Evolutionary conservation across 352 stramenopile genomes (phyloP), one percentile per base, ranked within the genome.

Genomic region (Pythium volutum): DNA sequence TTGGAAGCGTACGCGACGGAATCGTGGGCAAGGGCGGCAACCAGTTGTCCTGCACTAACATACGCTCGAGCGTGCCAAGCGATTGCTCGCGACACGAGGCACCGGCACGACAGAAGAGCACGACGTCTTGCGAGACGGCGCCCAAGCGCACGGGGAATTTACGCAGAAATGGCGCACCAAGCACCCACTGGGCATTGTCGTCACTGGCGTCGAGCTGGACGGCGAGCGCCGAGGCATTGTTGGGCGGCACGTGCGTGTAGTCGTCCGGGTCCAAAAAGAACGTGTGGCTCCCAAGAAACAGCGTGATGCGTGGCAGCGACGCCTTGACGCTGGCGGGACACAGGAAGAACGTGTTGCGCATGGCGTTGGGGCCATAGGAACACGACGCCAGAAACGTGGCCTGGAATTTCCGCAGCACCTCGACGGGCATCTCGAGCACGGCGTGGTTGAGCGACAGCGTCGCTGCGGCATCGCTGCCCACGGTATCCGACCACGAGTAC

Each of bases 131-230:
- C 3, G 42, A n/a, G 8, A 47, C 22, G 8, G n/a, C 3, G 6
- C 31, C 23, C 34, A 64, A 64, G 47, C 23, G 38, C 3, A 36
- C 15, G 0, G 56, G 46, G 36, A 64, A 64, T 36, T 64, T 64
- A 34, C 56, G 56, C 18, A 63, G 34, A 31, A 63, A 63, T 14
- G 55, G 43, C 14, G 34, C 38, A 2, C 55, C 55, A 4, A 62
- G 45, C 20, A 47, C 47, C 55, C 55, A 62, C 22, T 14, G 26
- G 9, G 23, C 6, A 47, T n/a, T 41, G 14, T 27, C 15, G 0
- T 33, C 12, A 34, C 42, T 62, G n/a, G 16, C 29, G 15, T 33
- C 36, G 33, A 62, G n/a, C 33, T 62, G 15, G 18, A 62, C 55
- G 34, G 55, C 25, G 22, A 53, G 12, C 11, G 23, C 9, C 2